Evolutionary conservation across 1,284 basidiomycete genomes (phyloP), one percentile per base, ranked within the genome.

Genomic region (Ustilago bromivora): DNA sequence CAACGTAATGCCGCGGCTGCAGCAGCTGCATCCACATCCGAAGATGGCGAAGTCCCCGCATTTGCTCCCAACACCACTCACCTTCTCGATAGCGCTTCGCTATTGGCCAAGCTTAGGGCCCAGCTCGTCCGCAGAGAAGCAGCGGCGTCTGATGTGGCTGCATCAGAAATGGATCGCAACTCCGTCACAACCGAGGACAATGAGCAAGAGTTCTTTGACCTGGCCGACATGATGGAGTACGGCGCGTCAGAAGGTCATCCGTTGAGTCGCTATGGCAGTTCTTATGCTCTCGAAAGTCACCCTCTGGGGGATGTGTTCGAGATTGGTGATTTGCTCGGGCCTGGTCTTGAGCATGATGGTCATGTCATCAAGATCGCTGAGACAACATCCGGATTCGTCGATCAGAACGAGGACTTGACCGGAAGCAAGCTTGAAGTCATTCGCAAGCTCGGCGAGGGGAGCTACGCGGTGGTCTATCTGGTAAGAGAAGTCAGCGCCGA

Each of bases 381-480:
- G 46, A 83, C 83, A 8, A 81, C 78, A 12, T 60, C 66, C 2
- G 84, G 82, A 4, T 83, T 85, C 54, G 75, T 69, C 4, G 82
- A 76, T n/a, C 82, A 83, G 66, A 74, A 82, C 34, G 63, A 63
- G 4, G 78, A 82, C 35, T 46, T 72, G 10, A 73, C 75, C 0
- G 72, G 80, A 28, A 80, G 71, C 46, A 71, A 80, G 54, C 67
- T 86, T 23, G 78, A 85, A 57, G 79, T 86, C 32, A 66, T 84
- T 15, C 71, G 79, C 38, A 82, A 83, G 56, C 74, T 86, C 2
- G 84, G 84, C 11, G 79, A 81, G 52, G 84, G 84, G 17, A 85
- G 84, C 69, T 85, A 86, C 55, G 84, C 84, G 3, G 78, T 81
- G 12, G 84, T 86, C 49, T 86, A 86, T 41, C 74, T 85, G 2